Evolutionary conservation across 805 yeast genomes (phyloP), one percentile per base, ranked within the genome.

Genomic region (Wickerhamiella brachini): DNA sequence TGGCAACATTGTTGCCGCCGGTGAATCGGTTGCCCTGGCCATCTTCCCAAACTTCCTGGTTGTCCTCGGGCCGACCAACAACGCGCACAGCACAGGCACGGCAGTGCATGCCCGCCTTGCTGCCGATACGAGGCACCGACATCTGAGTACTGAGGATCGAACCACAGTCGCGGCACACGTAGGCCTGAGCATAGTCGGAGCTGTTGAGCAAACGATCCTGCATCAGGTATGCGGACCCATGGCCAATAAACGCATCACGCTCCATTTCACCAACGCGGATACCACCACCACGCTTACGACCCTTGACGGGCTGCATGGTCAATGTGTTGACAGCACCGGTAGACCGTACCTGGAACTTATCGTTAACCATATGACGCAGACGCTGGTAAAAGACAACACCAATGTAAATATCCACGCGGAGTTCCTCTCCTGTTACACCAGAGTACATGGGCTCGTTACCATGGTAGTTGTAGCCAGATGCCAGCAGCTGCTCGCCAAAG

Each of bases 231-330:
- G 98, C 88, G 6, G 98, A 84, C 70, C 98, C 98, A 65, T 93
- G 98, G 53, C 97, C 98, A 68, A 93, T 88, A 62, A 93, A 74
- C 1, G 98, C 98, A 77, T 93, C 98, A 72, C 98, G 85, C 72
- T 93, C 98, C 98, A 93, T 93, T 70, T 93, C 98, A 68, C 98
- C 98, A 41, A 93, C 95, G 77, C 98, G 94, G 60, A 93, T 93
- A 83, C 98, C 98, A 71, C 98, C 98, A 58, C 84, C 81, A 73
- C 97, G 81, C 81, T 93, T 93, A 73, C 98, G 83, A 63, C 98
- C 98, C 73, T 93, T 93, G 51, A 93, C 98, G 42, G 98, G 98
- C 76, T 93, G 98, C 97, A 90, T 88, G 17, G 97, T 93, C 66
- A 93, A 77, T 38, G 93, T 79, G 69, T 90, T 90, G 24, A 93